phyloP scores from a whole-genome alignment of 2,329 filamentous ascomycete genomes.

The Arthrobotrys musiformis region DNA sequence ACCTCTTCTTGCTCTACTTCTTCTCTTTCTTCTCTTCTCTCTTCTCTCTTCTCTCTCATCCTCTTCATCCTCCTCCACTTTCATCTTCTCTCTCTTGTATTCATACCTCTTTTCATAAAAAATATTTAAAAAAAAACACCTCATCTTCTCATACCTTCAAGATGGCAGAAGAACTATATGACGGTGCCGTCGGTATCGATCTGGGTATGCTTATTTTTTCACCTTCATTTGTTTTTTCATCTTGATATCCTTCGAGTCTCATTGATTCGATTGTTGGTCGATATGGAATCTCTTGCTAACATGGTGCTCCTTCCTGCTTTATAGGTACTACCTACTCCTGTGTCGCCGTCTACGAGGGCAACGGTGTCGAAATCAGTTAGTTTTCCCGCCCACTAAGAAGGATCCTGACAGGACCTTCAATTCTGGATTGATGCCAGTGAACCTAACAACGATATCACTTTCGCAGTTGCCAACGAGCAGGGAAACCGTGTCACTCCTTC shows the following conservation, averaged over 20 bases:
- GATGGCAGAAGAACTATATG: slow-evolving; percentile 98
- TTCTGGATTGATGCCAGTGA: not conserved
- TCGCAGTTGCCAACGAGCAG: slow-evolving; percentile 94
- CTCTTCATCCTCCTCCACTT: slow-evolving; percentile 33
- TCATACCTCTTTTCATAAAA: slow-evolving; percentile 57
- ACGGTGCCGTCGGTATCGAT: slow-evolving; percentile 99
- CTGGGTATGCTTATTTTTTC: slow-evolving; percentile 70
- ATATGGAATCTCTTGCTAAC: slow-evolving; percentile 57
- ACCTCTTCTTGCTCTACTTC: slow-evolving; percentile 53
- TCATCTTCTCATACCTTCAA: slow-evolving; percentile 63
- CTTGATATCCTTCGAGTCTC: slow-evolving; percentile 51
- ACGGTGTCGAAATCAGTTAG: slow-evolving; percentile 96
- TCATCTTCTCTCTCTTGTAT: slow-evolving; percentile 55
- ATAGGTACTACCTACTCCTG: slow-evolving; percentile 99
- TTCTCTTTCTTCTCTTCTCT: slow-evolving; percentile 50
- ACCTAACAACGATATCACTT: slow-evolving; percentile 35
- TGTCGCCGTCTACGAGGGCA: slow-evolving; percentile 98
- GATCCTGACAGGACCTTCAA: too few relatives aligned
- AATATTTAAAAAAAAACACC: slow-evolving; percentile 15
- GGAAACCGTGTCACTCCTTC: slow-evolving; percentile 98
- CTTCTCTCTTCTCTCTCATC: slow-evolving; percentile 44
- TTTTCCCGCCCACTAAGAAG: too few relatives aligned
- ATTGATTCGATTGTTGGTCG: slow-evolving; percentile 54
- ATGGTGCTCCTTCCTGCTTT: slow-evolving; percentile 46
- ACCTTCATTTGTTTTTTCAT: too few relatives aligned